These are phyloP conservation scores for Candida insectorum DNA, from an alignment of 805 yeast species.

Conservation along the genomic window DNA sequence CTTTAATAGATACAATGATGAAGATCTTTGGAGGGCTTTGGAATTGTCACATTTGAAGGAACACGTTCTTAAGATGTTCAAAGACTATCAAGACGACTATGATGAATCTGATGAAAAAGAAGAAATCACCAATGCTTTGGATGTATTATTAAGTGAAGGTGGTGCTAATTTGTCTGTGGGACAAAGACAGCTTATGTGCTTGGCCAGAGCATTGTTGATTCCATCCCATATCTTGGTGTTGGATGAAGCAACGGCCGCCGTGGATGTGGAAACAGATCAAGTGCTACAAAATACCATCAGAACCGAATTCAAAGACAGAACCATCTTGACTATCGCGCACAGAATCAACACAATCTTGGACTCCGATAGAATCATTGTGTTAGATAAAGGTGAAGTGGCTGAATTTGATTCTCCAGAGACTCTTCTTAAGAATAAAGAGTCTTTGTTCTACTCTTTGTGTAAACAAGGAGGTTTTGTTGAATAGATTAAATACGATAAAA, in stretches of 20 bases:
- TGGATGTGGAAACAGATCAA: conserved; percentile 80
- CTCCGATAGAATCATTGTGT: conserved; percentile 71
- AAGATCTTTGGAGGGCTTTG: conserved; percentile 39
- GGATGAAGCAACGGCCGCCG: conserved; percentile 90
- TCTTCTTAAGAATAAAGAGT: conserved; percentile 60
- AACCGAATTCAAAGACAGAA: conserved; percentile 68
- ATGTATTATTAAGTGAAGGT: conserved; percentile 41
- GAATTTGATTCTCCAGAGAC: conserved; percentile 73
- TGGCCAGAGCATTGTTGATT: conserved; percentile 72
- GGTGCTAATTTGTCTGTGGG: conserved; percentile 50
- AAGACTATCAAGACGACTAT: conserved; percentile 25
- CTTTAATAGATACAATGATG: conserved; percentile 30
- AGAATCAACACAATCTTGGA: conserved; percentile 80
- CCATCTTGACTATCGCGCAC: conserved; percentile 83
- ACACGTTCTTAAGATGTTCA: conserved; percentile 37
- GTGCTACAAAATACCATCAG: conserved; percentile 77
- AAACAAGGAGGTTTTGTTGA: conserved; percentile 70
- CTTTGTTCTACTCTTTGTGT: conserved; percentile 77
- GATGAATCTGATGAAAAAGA: conserved; percentile 16
- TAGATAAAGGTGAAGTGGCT: conserved; percentile 70
- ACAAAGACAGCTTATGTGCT: conserved; percentile 62
- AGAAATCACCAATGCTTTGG: conserved; percentile 25
- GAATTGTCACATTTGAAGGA: conserved; percentile 41
- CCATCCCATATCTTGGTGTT: conserved; percentile 58
- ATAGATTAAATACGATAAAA: too few relatives aligned